Evolutionary conservation across 1,139 yeast species (phyloP).

Genomic region (Suzukiozyma palmioleophila): DNA sequence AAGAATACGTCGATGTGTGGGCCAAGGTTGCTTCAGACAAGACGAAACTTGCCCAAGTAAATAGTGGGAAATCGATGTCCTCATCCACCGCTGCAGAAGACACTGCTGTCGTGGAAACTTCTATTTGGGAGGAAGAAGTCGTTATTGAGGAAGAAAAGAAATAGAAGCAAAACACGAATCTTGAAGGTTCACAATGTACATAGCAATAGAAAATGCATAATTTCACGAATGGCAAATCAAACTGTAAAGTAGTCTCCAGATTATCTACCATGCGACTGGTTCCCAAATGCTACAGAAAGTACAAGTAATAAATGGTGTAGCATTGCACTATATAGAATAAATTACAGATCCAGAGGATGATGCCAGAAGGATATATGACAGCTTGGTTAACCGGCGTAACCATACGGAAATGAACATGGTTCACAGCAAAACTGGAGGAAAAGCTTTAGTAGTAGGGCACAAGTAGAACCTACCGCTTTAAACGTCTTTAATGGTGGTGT

Average conservation of each 20-base stretch:
- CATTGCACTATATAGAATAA: not conserved
- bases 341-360: not conserved
- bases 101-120: slow-evolving; percentile 12
- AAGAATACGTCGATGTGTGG: slow-evolving; percentile 69
- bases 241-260: too few species aligned
- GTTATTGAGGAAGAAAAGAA: slow-evolving; percentile 8
- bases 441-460: too few species aligned
- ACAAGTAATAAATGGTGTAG: slow-evolving; percentile 4
- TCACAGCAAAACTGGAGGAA: too few species aligned
- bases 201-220: not conserved
- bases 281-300: too few species aligned
- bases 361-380: not conserved
- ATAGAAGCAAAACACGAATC: not conserved
- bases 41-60: slow-evolving; percentile 47
- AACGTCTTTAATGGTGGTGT: slow-evolving; percentile 17
- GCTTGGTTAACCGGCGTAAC: too few species aligned
- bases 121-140: slow-evolving; percentile 27
- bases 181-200: slow-evolving; percentile 4
- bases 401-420: too few species aligned
- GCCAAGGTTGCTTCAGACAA: slow-evolving; percentile 59
- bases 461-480: too few species aligned
- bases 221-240: too few species aligned
- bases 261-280: too few species aligned
- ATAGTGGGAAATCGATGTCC: slow-evolving; percentile 28
- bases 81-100: slow-evolving; percentile 24